Evolutionary conservation across 2,329 filamentous ascomycete genomes (phyloP), one percentile per base, ranked within the genome.

Genomic region (Claviceps monticola): DNA sequence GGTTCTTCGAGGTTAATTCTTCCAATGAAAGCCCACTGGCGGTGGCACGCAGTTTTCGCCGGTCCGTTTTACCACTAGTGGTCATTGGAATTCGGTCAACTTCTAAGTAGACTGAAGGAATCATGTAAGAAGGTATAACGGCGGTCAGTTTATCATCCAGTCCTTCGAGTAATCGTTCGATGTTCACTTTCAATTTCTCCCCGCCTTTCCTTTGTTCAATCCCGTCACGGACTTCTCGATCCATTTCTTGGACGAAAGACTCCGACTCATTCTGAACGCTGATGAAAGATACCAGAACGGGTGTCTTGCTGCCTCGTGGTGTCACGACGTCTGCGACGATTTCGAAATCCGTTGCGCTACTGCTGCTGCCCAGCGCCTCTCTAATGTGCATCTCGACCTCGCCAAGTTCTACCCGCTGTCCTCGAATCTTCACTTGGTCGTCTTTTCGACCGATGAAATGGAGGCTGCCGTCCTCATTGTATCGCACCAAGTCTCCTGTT

Each of bases 341-440:
- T 29, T 46, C 19, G n/a, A 46, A 11, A 8, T 16, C 8, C 5
- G 44, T 5, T 23, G 21, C 9, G 43, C 14, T n/a, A 21, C 14
- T 19, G 29, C 14, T 26, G 44, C n/a, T 16, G 11, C 19, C 44
- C 21, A 46, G 19, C 44, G 26, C 44, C 23, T 34, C 4, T 21
- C 26, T 46, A 13, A 46, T 46, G 9, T 46, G 44, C 26, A 29
- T 29, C 37, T 60, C 58, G 1, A 60, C 52, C 29, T 59, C 58
- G 1, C 44, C 56, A 0, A 55, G 52, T 47, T 63, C 61, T n/a
- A 63, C 50, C 5, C 61, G 57, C 41, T 61, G 57, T n/a, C 61
- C 61, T 4, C 58, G 50, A 11, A 63, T 55, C 53, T 62, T 62
- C 43, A 58, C 51, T 17, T 62, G 60, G 1, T 50, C 46, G 26